Conservation (phyloP, 75 land plant species). For the Cunninghamia lanceolata region DNA sequence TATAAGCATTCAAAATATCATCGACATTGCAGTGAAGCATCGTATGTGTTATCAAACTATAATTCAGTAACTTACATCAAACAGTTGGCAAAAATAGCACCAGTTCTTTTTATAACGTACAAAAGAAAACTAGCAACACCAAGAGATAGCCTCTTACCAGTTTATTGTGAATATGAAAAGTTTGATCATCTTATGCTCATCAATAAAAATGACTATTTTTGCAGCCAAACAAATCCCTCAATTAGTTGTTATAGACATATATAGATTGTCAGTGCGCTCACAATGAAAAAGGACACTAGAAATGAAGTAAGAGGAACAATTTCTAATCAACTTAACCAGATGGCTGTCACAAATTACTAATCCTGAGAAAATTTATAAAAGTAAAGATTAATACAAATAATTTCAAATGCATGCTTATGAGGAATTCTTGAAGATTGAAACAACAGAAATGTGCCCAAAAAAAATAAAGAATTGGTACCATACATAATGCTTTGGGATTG, state of each 20-base stretch:
- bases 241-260: too few species aligned
- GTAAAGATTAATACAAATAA: too few species aligned
- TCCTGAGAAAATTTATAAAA: too few species aligned
- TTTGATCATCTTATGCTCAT: neutral
- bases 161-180: neutral
- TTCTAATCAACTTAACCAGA: too few species aligned
- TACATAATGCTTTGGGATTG: too few species aligned
- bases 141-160: neutral
- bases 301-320: neutral
- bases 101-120: too few species aligned
- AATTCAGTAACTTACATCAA: neutral
- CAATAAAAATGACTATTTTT: neutral
- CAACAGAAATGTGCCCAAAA: neutral
- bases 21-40: neutral
- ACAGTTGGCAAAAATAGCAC: neutral
- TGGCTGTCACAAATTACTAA: neutral
- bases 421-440: too few species aligned
- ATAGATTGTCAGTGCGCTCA: too few species aligned
- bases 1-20: neutral
- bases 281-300: too few species aligned
- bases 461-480: neutral
- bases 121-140: neutral
- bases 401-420: neutral
- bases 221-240: too few species aligned
- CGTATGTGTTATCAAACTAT: too few species aligned